Evolutionary conservation across 768 basidiomycete genomes (phyloP).

Genomic region (Holtermanniella nyarrowii): DNA sequence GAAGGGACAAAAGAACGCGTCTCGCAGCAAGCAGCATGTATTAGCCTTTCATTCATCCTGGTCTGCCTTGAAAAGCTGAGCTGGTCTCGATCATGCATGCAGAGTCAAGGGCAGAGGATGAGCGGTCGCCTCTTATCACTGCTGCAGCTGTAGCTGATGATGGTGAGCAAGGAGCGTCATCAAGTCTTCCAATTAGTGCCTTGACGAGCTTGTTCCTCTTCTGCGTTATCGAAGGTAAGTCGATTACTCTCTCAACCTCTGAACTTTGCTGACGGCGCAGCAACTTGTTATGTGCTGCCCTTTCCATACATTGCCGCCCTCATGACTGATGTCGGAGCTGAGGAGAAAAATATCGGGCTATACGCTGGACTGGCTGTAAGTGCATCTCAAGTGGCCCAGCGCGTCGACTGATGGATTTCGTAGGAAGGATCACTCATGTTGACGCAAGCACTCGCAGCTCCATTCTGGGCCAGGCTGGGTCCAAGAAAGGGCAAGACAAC

Average conservation of each 20-base stretch:
- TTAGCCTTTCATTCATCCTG: no score
- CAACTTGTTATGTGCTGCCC: background rate
- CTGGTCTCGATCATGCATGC: no score
- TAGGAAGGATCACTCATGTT: slow-evolving; percentile 27
- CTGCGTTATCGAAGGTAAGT: background rate
- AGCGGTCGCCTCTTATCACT: no score
- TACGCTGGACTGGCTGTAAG: background rate
- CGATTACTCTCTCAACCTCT: background rate
- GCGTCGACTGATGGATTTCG: background rate
- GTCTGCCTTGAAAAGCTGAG: no score
- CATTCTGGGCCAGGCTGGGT: slow-evolving; percentile 22
- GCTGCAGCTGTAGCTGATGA: no score
- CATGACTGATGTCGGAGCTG: background rate
- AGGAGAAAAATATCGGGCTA: background rate
- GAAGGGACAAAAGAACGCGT: no score
- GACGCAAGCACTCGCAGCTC: slow-evolving; percentile 18
- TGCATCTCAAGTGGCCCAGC: background rate
- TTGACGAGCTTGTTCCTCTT: background rate
- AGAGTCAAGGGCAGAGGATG: no score
- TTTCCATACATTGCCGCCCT: background rate
- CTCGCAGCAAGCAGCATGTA: no score
- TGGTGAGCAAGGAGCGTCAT: no score
- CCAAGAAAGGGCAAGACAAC: slow-evolving; percentile 21
- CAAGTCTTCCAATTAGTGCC: no score
- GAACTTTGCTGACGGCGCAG: no score